A percentile compares a stretch with the other conserved stretches of the same genome.
Evolutionary conservation across 768 basidiomycete genomes (phyloP).

Genomic region (Tephrocybe rancida): DNA sequence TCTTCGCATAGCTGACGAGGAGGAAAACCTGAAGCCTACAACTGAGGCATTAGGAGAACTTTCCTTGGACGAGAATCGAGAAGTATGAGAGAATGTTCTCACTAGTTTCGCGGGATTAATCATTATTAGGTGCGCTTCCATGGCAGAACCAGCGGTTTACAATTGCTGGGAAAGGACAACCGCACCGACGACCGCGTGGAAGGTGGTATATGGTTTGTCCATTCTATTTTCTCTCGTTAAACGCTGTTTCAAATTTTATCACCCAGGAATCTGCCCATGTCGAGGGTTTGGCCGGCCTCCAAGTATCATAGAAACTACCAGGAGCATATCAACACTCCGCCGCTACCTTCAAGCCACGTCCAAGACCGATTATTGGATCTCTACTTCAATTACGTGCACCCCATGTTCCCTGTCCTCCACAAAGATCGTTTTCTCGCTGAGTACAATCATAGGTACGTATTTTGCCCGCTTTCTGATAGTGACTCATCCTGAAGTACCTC

Average conservation of each 20-base stretch:
- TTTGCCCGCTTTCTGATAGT: not conserved
- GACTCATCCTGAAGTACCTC: not conserved
- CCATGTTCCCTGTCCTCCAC: slow-evolving; percentile 81
- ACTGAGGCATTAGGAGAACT: slow-evolving; percentile 67
- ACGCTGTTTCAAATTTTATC: slow-evolving; percentile 17
- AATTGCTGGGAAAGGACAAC: slow-evolving; percentile 67
- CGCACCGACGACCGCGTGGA: slow-evolving; percentile 69
- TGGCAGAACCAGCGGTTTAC: slow-evolving; percentile 74
- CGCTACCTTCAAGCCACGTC: slow-evolving; percentile 59
- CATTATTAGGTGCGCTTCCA: slow-evolving; percentile 78
- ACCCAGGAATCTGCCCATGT: slow-evolving; percentile 71
- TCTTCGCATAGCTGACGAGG: slow-evolving; percentile 23
- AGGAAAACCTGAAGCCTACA: slow-evolving; percentile 43
- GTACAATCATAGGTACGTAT: slow-evolving; percentile 52
- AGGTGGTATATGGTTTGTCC: slow-evolving; percentile 65
- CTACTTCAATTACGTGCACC: slow-evolving; percentile 86
- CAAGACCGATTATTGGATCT: slow-evolving; percentile 73
- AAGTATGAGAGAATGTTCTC: slow-evolving; percentile 40
- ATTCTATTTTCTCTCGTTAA: slow-evolving; percentile 11
- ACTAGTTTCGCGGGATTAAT: slow-evolving; percentile 2
- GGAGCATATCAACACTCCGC: slow-evolving; percentile 43
- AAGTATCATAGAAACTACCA: slow-evolving; percentile 42
- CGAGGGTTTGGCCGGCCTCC: slow-evolving; percentile 71
- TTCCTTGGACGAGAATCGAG: slow-evolving; percentile 76
- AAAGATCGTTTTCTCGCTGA: slow-evolving; percentile 69